Percentiles rank a stretch among this genome's conserved stretches.
phyloP scores from a whole-genome alignment of 805 yeast genomes.

The Candida xiaguanensis region DNA sequence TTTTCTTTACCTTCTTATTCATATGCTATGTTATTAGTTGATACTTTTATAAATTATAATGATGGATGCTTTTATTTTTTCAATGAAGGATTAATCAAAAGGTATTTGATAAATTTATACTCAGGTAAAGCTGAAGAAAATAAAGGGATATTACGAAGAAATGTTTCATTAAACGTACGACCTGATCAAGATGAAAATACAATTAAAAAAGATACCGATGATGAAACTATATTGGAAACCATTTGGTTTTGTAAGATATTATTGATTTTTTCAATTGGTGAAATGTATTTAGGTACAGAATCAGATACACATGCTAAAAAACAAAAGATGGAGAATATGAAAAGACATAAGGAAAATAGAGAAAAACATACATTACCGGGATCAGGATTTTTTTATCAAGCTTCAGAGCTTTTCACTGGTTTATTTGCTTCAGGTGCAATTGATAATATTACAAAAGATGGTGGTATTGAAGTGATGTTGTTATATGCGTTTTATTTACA shows the following conservation, averaged over 20 bases:
- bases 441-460: conserved; percentile 72
- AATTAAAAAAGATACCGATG: conserved; percentile 42
- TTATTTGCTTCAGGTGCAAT: conserved; percentile 76
- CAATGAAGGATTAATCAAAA: conserved; percentile 75
- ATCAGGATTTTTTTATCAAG: conserved; percentile 72
- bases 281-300: conserved; percentile 77
- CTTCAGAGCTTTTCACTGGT: conserved; percentile 75
- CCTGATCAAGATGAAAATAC: conserved; percentile 35
- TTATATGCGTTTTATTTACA: conserved; percentile 76
- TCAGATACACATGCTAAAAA: conserved; percentile 46
- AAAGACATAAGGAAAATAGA: conserved; percentile 14
- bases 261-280: conserved; percentile 74
- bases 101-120: conserved; percentile 60
- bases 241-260: conserved; percentile 79
- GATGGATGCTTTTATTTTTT: conserved; percentile 84
- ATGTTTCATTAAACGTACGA: conserved; percentile 19
- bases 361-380: conserved; percentile 60
- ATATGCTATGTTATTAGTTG: conserved; percentile 70
- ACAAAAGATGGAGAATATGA: conserved; percentile 12
- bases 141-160: conserved; percentile 33
- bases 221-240: conserved; percentile 63
- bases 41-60: conserved; percentile 72
- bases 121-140: conserved; percentile 44
- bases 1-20: conserved; percentile 74
- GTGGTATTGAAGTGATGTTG: conserved; percentile 73